Conservation (phyloP, 2,329 filamentous ascomycete species). For the Penicillium expansum region DNA sequence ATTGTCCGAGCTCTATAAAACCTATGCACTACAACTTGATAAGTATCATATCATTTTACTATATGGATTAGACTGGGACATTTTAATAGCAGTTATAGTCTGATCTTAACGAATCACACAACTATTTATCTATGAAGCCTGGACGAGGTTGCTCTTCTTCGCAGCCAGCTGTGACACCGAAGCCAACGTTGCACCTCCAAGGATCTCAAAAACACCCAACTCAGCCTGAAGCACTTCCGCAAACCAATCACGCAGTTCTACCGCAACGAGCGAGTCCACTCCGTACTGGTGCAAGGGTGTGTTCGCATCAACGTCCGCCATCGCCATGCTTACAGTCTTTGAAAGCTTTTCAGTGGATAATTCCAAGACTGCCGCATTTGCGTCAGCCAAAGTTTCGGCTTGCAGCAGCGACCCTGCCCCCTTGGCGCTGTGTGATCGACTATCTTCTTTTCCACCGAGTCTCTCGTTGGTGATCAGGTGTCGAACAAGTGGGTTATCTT, state of each 20-base stretch:
- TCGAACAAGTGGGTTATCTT: background rate
- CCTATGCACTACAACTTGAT: background rate
- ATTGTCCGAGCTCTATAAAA: background rate
- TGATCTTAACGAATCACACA: background rate
- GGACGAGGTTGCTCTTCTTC: background rate
- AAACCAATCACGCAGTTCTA: constrained; percentile 47
- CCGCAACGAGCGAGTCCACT: constrained; percentile 46
- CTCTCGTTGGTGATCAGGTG: background rate
- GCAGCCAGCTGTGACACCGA: background rate
- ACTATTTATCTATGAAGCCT: background rate
- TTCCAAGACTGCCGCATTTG: constrained; percentile 17
- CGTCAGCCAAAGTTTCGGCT: background rate
- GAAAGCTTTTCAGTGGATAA: constrained; percentile 33
- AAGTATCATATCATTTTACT: background rate
- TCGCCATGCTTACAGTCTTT: constrained; percentile 32
- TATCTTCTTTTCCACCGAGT: background rate
- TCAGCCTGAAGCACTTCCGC: constrained; percentile 31
- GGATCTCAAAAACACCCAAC: constrained; percentile 40
- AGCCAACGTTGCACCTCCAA: constrained; percentile 30
- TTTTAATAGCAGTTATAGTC: background rate
- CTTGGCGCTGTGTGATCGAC: background rate
- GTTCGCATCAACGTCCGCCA: constrained; percentile 29
- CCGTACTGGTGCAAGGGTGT: constrained; percentile 35
- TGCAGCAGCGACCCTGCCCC: background rate
- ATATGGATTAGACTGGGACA: too few relatives aligned